Evolutionary conservation across 306 rosid genomes (phyloP), one percentile per base, ranked within the genome.

Genomic region (Biancaea sappan): DNA sequence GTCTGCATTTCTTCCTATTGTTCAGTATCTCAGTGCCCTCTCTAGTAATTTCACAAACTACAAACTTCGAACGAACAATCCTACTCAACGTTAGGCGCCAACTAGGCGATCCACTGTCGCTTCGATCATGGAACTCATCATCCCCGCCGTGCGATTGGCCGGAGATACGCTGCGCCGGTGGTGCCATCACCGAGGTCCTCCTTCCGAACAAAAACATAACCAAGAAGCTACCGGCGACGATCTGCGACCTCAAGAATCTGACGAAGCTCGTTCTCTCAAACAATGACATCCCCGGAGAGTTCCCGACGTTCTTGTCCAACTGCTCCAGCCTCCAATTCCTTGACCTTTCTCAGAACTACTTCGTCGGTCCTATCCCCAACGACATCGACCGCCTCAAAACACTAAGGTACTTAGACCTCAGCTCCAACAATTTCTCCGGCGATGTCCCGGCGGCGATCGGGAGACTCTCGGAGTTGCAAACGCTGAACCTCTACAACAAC

Each of bases 91-190:
- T 90, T 12, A 87, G 83, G 52, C 79, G 40, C 24, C 90, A 91
- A 78, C 84, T 88, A 38, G 90, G 89, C 3, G 28, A 86, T 56
- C 95, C 97, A 43, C 88, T 83, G 43, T 86, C 86, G 64, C 83
- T 93, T 37, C 66, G 40, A 24, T 82, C 88, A 25, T 89, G 96
- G 98, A 89, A 76, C 74, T 79, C 90, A 2, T 79, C 90, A 11
- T 81, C 90, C 35, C 76, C 89, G 5, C 95, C 88, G 53, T 93
- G 98, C 73, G 76, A 73, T 8, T 93, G 98, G 98, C 79, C 88
- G 41, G 92, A 35, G 79, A 73, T 93, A 31, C 2, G 5, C 12
- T 93, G 98, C 86, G 14, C 60, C 16, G 44, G 37, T 6, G 86
- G 84, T 8, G 5, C 31, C 0, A 96, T 80, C 65, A 87, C 87